Percentiles rank a stretch among this genome's conserved stretches.
phyloP scores from a whole-genome alignment of 164 flowering plant species.

The Berberis vulgaris region DNA sequence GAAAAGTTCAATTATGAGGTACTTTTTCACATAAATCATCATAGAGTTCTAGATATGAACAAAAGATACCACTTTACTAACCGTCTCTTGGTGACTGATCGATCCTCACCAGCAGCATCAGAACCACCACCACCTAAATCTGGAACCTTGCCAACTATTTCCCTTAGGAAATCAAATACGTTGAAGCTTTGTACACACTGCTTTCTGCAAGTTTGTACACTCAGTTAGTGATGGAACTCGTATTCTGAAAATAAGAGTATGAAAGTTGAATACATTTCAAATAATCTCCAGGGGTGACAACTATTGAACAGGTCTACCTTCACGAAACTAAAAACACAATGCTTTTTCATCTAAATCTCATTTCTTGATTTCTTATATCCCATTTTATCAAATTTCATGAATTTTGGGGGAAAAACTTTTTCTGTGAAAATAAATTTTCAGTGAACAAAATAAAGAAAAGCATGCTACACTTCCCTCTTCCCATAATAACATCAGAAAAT shows the following conservation, averaged over 20 bases:
- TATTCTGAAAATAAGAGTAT: neutral
- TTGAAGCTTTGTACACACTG: conserved; percentile 85
- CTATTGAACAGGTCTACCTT: no score
- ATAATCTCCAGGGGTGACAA: no score
- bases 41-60: neutral
- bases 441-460: no score
- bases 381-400: no score
- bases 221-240: neutral
- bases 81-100: conserved; percentile 48
- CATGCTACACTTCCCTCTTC: no score
- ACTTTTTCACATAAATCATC: neutral
- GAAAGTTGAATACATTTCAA: neutral
- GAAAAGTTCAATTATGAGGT: neutral
- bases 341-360: no score
- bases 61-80: conserved; percentile 4
- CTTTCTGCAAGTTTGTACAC: conserved; percentile 26
- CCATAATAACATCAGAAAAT: no score
- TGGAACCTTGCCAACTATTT: conserved; percentile 88
- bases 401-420: no score
- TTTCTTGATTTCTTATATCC: no score
- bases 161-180: conserved; percentile 91
- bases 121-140: conserved; percentile 61
- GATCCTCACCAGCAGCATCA: conserved; percentile 49
- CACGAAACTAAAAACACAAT: no score
- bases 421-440: no score